Base-by-base conservation (phyloP, 202 grass and related monocot genomes). In the Elaeis oleifera region DNA sequence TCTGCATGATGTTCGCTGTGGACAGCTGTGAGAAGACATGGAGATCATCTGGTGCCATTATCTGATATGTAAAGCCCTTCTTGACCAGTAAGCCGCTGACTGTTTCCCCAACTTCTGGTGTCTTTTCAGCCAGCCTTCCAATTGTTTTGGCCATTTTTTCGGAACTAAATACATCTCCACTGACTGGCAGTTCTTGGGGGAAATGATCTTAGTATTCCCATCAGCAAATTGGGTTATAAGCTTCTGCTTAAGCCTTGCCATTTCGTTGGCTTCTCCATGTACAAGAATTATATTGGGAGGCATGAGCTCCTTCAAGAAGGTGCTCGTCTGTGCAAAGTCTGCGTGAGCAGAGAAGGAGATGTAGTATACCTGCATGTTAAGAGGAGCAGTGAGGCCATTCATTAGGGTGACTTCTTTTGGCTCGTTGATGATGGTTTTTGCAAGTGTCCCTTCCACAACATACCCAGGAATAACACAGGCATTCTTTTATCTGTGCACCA, bases 401-500 rank as follows among this genome's bases (percentile, higher is more conserved):
- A 89, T 84, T 53, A 97, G 77, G 0, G 87, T 91, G 54, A 97
- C 92, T 83, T 91, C 92, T 76, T 86, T 91, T 9, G 92, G 87
- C 64, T 97, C 92, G 3, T 81, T 97, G 56, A 97, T 89, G 19
- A 97, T 97, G 56, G 92, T 81, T 54, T 97, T 97, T 48, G 84
- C 79, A n/a, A 84, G 81, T 39, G 92, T 91, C 4, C 88, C 92
- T 75, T 89, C 92, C 25, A 97, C 82, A 6, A 85, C 92, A 79
- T 84, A 97, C 39, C 92, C 88, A 19, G 88, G 82, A 75, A 97
- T 80, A 25, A 91, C 88, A 73, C 92, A 97, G 0, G 79, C 72
- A 76, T 91, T 97, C 74, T 86, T 97, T 91, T 97, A 77, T 97
- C 92, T 11, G 87, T 59, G 57, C 92, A 97, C 92, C 92, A 97